phyloP scores from a whole-genome alignment of 2,329 filamentous ascomycete genomes.

The Diaporthe sp. region DNA sequence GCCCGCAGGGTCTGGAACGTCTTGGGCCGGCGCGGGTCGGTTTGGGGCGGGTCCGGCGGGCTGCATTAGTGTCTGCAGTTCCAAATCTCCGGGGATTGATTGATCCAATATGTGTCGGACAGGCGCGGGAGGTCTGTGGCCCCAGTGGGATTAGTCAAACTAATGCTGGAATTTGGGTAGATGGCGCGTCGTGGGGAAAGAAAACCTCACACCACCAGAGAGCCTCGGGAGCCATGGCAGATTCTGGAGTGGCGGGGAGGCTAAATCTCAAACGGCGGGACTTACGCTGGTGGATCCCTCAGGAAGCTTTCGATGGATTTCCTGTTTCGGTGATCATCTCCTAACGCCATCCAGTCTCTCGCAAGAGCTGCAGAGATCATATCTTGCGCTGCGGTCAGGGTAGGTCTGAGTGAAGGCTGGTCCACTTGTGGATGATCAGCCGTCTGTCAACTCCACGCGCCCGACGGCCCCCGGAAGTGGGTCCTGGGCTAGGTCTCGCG shows the following conservation, averaged over 20 bases:
- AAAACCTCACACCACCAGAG: neutral
- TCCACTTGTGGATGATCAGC: neutral
- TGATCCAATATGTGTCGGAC: neutral
- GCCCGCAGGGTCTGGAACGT: constrained; percentile 10
- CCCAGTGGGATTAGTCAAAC: neutral
- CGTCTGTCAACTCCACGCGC: neutral
- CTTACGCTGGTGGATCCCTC: neutral
- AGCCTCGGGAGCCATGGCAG: neutral
- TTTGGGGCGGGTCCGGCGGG: neutral
- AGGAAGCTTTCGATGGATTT: neutral
- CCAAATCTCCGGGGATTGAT: neutral
- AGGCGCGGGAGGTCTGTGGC: neutral
- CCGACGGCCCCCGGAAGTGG: neutral
- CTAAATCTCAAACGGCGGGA: neutral
- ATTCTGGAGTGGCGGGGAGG: neutral
- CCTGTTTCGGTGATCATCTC: no score
- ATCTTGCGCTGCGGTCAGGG: no score
- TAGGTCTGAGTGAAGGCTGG: neutral
- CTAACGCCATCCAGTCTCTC: neutral
- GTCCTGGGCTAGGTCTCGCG: neutral
- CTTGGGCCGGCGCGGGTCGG: neutral
- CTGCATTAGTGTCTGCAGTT: neutral
- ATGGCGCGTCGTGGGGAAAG: neutral
- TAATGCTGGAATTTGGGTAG: neutral
- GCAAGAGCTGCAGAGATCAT: neutral